Base-by-base conservation (phyloP, 192 early-diverging fungal genomes). In the Chytriomyces hyalinus region DNA sequence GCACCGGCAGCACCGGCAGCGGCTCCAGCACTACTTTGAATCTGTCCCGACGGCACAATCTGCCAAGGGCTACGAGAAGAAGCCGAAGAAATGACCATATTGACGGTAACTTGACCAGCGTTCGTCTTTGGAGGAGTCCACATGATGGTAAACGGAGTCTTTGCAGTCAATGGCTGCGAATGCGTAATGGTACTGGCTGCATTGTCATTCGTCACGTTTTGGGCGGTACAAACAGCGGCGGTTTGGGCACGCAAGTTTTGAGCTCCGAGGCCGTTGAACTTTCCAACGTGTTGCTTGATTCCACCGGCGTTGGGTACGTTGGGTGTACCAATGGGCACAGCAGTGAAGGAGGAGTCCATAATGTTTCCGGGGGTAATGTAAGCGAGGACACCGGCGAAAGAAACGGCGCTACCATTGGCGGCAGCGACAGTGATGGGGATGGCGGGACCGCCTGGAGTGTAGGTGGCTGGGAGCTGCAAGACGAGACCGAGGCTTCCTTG, bases 191-290 rank as follows among this genome's bases (percentile, higher is more conserved):
- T 84, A 47, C 59, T 45, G 15, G 53, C 53, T 4, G 53, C 15
- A 22, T 68, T 68, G 2, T 82, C 78, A n/a, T 84, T 75, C 11
- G 24, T 5, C 66, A 81, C 71, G 8, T 59, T 68, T 57, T 69
- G 73, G 13, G 68, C 78, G 24, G 45, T 46, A 69, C 83, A 84
- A 28, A 73, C 49, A 45, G 60, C 59, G 15, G 80, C 80, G 5
- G 76, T 84, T 64, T 84, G 83, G 7, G 77, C 83, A 51, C 83
- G 80, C 71, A 84, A 73, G 17, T 77, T 77, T 10, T 51, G 10
- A 15, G 82, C 75, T 0, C 73, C 63, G n/a, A 49, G 9, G 7
- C 15, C 43, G 10, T 13, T 9, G 50, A 76, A 76, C 17, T 15
- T 45, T 13, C 75, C 75, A 9, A 76, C 65, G 51, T 76, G 75